Conservation (phyloP, 192 early-diverging fungal genomes). For the Thamnidium elegans region DNA sequence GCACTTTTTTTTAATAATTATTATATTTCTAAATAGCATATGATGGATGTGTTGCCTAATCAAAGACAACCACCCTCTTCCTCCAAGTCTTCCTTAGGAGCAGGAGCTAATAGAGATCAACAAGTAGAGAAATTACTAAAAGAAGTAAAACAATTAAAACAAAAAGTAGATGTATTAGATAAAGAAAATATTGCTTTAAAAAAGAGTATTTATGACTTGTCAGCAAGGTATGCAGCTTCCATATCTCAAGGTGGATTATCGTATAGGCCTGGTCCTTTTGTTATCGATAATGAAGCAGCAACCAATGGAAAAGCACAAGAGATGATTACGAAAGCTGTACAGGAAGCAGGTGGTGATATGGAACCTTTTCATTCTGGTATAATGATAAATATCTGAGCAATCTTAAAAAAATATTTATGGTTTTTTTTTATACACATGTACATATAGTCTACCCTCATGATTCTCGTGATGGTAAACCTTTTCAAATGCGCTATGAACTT, state of each 20-base stretch:
- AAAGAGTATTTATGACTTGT: constrained; percentile 80
- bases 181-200: constrained; percentile 81
- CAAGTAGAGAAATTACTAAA: constrained; percentile 57
- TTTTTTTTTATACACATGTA: constrained; percentile 1
- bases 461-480: constrained; percentile 48
- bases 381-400: background rate
- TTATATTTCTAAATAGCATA: no score
- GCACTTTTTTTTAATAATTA: no score
- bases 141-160: constrained; percentile 71
- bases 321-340: constrained; percentile 31
- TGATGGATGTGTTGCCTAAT: constrained; percentile 17
- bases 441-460: constrained; percentile 29
- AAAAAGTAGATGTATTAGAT: constrained; percentile 65
- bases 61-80: constrained; percentile 13
- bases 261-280: constrained; percentile 43
- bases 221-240: constrained; percentile 61
- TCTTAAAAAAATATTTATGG: no score
- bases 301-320: constrained; percentile 27
- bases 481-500: constrained; percentile 64
- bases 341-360: constrained; percentile 28
- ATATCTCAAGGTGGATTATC: constrained; percentile 29
- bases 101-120: constrained; percentile 41
- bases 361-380: constrained; percentile 26
- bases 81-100: background rate
- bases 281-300: constrained; percentile 33